Evolutionary conservation across 208 protist genomes (phyloP).

Genomic region (Trypanosoma melophagium): DNA sequence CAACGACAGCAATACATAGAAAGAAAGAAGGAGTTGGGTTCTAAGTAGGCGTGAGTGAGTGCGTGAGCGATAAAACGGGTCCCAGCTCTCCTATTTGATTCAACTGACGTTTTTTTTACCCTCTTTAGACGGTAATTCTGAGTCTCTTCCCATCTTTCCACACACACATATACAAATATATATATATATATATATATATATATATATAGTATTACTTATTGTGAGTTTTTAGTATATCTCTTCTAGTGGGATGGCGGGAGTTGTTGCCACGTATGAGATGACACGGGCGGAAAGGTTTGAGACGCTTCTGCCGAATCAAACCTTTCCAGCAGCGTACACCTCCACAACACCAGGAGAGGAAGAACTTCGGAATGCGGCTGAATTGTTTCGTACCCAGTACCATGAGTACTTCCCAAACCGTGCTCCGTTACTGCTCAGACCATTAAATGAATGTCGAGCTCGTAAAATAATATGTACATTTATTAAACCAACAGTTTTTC

Average conservation of each 20-base stretch:
- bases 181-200: too few relatives aligned
- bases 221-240: background rate
- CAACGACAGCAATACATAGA: slow-evolving; percentile 6
- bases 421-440: slow-evolving; percentile 67
- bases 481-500: slow-evolving; percentile 79
- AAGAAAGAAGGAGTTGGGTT: slow-evolving; percentile 10
- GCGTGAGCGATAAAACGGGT: background rate
- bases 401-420: slow-evolving; percentile 78
- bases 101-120: too few relatives aligned
- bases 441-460: slow-evolving; percentile 72
- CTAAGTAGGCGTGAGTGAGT: background rate
- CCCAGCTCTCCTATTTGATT: too few relatives aligned
- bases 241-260: slow-evolving; percentile 23
- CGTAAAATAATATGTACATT: slow-evolving; percentile 92
- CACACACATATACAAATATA: too few relatives aligned
- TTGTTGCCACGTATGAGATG: slow-evolving; percentile 10
- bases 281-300: slow-evolving; percentile 40
- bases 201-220: too few relatives aligned
- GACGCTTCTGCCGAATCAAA: slow-evolving; percentile 33
- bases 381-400: slow-evolving; percentile 71
- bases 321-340: slow-evolving; percentile 69
- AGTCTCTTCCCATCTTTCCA: too few relatives aligned
- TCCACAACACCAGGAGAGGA: slow-evolving; percentile 76
- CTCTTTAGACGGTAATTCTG: too few relatives aligned
- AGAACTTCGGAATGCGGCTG: slow-evolving; percentile 45